Evolutionary conservation across 148 eudicot genomes (phyloP), one percentile per base, ranked within the genome.

Genomic region (Chenopodium album): DNA sequence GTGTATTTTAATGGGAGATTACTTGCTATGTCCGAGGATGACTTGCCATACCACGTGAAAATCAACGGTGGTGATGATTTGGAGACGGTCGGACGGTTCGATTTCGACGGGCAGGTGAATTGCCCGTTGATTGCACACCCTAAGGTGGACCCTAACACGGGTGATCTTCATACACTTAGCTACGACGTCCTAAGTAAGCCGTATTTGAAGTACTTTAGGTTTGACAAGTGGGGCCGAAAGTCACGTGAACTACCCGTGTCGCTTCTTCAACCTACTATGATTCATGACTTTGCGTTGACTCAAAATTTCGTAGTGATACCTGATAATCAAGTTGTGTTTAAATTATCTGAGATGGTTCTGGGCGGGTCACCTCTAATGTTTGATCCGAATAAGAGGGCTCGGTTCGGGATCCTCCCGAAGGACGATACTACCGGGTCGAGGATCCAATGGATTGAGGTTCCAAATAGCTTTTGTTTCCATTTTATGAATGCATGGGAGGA

Each of bases 11-110:
- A 92, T 59, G 88, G 89, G 16, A 84, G 87, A 32, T 77, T 92
- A n/a, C 85, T 92, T n/a, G 94, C 94, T 37, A 92, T 92, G 90
- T 90, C 94, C 0, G 94, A 92, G 78, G 94, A 92, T 76, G 94
- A 92, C 80, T 87, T 92, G 20, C 94, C 94, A 1, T 92, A 92
- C 85, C 84, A 85, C 76, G 82, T 92, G 5, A 71, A 78, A 0
- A 79, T 92, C 76, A 85, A 26, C n/a, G 19, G 73, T 31, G 19
- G 14, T 2, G 85, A 75, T 20, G 93, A 90, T 48, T 78, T 92
- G 4, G 75, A 73, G 34, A 90, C 94, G 1, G 34, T 82, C 62
- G 87, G 88, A 71, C 92, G 92, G 85, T 89, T 76, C 29, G 83
- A 92, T 82, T 90, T 90, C 34, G 75, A 85, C 65, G 92, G 89